Conservation (phyloP, 2,329 filamentous ascomycete genomes). For the Trichothecium roseum region DNA sequence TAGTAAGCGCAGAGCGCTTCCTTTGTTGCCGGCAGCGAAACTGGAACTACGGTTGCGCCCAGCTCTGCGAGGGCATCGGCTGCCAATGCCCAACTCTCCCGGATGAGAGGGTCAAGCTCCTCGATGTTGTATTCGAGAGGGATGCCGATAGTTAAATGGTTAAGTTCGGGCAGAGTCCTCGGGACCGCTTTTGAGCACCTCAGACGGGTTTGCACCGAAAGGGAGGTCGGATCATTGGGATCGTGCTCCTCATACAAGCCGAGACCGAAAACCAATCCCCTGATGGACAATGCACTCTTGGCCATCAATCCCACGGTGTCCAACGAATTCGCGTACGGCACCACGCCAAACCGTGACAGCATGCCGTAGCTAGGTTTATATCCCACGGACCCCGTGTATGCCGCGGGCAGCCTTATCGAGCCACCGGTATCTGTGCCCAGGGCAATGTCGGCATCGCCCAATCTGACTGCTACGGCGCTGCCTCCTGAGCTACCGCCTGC, state of each 20-base stretch:
- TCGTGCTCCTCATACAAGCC: constrained; percentile 48
- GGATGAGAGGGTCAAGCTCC: constrained; percentile 63
- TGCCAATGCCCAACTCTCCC: constrained; percentile 55
- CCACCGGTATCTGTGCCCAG: constrained; percentile 92
- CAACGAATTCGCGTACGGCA: constrained; percentile 86
- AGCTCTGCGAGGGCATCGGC: constrained; percentile 47
- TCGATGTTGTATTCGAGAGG: constrained; percentile 78
- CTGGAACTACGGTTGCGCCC: constrained; percentile 64
- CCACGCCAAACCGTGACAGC: constrained; percentile 74
- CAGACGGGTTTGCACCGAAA: constrained; percentile 44
- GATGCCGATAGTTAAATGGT: constrained; percentile 40
- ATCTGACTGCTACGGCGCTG: constrained; percentile 74
- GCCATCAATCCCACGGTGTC: constrained; percentile 80
- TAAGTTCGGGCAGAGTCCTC: constrained; percentile 12
- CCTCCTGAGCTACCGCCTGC: constrained; percentile 89
- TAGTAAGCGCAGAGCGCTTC: constrained; percentile 91
- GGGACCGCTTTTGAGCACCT: constrained; percentile 26
- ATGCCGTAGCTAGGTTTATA: constrained; percentile 91
- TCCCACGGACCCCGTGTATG: constrained; percentile 73
- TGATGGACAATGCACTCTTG: constrained; percentile 37
- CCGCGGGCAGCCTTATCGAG: constrained; percentile 76
- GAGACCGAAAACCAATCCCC: constrained; percentile 39
- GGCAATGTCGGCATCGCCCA: constrained; percentile 48
- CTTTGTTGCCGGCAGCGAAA: constrained; percentile 74
- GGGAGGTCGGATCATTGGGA: constrained; percentile 62